Evolutionary conservation across 202 grass and related monocot genomes (phyloP).

Genomic region (Zizania palustris): DNA sequence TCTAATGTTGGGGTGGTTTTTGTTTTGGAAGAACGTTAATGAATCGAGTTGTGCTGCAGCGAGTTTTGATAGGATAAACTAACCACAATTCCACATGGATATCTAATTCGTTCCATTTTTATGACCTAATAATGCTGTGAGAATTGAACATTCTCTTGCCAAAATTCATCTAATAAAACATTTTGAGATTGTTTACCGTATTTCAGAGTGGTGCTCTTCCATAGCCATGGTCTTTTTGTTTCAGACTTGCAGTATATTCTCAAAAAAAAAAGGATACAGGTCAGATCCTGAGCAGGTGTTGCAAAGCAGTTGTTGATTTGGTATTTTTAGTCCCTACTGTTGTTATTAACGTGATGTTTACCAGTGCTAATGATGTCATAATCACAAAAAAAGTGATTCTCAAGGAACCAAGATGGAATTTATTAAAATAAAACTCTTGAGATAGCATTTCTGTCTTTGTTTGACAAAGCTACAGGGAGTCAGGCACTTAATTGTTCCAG

Average conservation of each 20-base stretch:
- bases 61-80: background rate
- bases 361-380: background rate
- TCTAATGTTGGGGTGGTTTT: background rate
- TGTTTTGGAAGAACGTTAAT: background rate
- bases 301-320: background rate
- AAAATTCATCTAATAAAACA: background rate
- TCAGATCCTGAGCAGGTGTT: background rate
- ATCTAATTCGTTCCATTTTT: background rate
- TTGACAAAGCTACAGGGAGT: background rate
- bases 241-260: too few relatives aligned
- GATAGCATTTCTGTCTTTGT: background rate
- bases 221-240: too few relatives aligned
- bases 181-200: background rate
- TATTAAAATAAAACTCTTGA: background rate
- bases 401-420: constrained; percentile 15
- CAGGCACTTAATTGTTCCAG: background rate
- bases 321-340: background rate
- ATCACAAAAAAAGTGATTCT: background rate
- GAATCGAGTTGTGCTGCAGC: background rate
- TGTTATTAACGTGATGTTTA: background rate
- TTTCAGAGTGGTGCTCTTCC: background rate
- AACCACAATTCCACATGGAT: background rate
- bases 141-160: background rate
- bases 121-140: background rate
- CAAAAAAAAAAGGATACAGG: too few relatives aligned